A percentile compares a stretch with the other conserved stretches of the same genome.
phyloP scores from a whole-genome alignment of 2,329 filamentous ascomycete species.

The Xylaria sp. region DNA sequence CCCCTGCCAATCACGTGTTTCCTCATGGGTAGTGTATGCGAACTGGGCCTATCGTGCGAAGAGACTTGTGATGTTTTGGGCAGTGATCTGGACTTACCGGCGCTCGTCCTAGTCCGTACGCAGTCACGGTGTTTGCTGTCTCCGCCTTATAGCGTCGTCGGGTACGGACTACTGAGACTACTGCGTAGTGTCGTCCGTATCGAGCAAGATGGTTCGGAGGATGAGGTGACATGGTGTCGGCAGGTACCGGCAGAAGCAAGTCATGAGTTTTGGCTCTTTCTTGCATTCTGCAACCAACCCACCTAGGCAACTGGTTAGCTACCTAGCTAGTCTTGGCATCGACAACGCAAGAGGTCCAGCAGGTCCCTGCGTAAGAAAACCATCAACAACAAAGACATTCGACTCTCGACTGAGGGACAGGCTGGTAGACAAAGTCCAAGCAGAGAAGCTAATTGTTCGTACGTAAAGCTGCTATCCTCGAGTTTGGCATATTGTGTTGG shows the following conservation, averaged over 20 bases:
- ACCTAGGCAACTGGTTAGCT: neutral
- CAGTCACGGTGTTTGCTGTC: neutral
- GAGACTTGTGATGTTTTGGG: constrained; percentile 2
- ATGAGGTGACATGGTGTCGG: neutral
- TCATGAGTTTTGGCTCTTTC: neutral
- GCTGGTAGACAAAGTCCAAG: too few relatives aligned
- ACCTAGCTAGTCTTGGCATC: neutral
- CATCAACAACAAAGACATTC: too few relatives aligned
- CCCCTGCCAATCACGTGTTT: constrained; percentile 10
- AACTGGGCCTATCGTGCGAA: constrained; percentile 4
- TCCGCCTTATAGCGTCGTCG: neutral
- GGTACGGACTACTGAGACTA: neutral
- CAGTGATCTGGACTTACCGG: neutral
- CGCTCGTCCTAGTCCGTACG: neutral
- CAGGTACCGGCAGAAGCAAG: neutral
- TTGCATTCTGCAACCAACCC: neutral
- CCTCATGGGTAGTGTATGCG: neutral
- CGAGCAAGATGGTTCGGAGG: neutral
- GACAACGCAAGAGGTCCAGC: neutral
- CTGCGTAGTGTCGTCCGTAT: too few relatives aligned
- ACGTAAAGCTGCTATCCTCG: too few relatives aligned
- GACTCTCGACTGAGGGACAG: too few relatives aligned
- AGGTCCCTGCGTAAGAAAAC: too few relatives aligned
- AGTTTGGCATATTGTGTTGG: too few relatives aligned
- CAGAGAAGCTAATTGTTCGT: too few relatives aligned